Conservation (phyloP, 1,139 yeast species). For the Debaryomycetaceae sp. region DNA sequence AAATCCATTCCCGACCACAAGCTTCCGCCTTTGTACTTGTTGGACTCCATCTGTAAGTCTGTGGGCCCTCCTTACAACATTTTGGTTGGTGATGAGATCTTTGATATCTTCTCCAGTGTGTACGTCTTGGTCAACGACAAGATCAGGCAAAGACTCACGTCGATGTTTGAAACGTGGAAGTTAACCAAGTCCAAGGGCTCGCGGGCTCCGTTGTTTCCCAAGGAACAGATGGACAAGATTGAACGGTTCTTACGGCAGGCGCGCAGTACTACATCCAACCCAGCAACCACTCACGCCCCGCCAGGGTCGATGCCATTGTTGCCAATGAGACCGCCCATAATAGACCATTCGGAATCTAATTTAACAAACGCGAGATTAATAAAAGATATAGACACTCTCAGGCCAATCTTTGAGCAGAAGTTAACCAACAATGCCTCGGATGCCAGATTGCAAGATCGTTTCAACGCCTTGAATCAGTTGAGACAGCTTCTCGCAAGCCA, state of each 20-base stretch:
- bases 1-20: slow-evolving; percentile 70
- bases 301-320: slow-evolving; percentile 3
- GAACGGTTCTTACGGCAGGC: slow-evolving; percentile 63
- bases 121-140: slow-evolving; percentile 74
- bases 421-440: slow-evolving; percentile 25
- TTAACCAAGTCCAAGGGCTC: slow-evolving; percentile 48
- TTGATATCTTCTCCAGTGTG: slow-evolving; percentile 66
- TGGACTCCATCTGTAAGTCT: slow-evolving; percentile 91
- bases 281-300: slow-evolving; percentile 2
- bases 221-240: slow-evolving; percentile 64
- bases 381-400: slow-evolving; percentile 39
- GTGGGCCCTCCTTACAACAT: slow-evolving; percentile 86
- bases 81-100: slow-evolving; percentile 63
- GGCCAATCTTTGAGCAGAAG: slow-evolving; percentile 34
- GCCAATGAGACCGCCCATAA: slow-evolving; percentile 8
- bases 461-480: slow-evolving; percentile 43
- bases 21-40: slow-evolving; percentile 72
- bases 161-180: slow-evolving; percentile 87
- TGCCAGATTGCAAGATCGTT: slow-evolving; percentile 30
- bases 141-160: slow-evolving; percentile 68
- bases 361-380: slow-evolving; percentile 30
- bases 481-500: slow-evolving; percentile 33
- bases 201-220: slow-evolving; percentile 67
- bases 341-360: slow-evolving; percentile 6
- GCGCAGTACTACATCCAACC: slow-evolving; percentile 13